Evolutionary conservation across 2,329 filamentous ascomycete genomes (phyloP).

Genomic region (Dothideomycetidae sp.): DNA sequence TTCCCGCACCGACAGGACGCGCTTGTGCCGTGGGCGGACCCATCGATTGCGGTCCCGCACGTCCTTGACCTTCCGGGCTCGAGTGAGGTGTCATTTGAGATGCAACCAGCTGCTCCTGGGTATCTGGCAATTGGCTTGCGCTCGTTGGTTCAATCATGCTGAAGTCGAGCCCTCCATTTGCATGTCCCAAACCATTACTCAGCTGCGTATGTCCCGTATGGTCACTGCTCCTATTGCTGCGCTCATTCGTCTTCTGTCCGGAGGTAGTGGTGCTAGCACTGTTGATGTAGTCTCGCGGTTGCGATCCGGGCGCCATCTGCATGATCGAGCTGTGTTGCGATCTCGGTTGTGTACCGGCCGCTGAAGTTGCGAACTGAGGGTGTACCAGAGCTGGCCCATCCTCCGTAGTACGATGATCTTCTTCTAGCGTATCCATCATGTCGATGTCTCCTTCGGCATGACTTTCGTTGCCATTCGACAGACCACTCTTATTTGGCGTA

Average conservation of each 20-base stretch:
- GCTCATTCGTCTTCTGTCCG: slow-evolving; percentile 60
- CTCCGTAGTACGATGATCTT: slow-evolving; percentile 14
- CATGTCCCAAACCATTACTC: slow-evolving; percentile 45
- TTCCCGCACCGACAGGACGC: too few relatives aligned
- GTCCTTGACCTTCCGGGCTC: slow-evolving; percentile 23
- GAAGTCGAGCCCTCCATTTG: slow-evolving; percentile 40
- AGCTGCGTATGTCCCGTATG: slow-evolving; percentile 53
- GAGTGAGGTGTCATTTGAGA: slow-evolving; percentile 25
- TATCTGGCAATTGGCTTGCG: slow-evolving; percentile 46
- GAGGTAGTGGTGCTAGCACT: slow-evolving; percentile 79
- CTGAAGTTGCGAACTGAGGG: slow-evolving; percentile 16
- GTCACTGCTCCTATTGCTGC: slow-evolving; percentile 35
- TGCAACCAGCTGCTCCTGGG: slow-evolving; percentile 37
- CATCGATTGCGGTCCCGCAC: slow-evolving; percentile 23
- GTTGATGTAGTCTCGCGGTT: slow-evolving; percentile 54
- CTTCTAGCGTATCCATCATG: slow-evolving; percentile 32
- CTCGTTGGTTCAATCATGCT: slow-evolving; percentile 33
- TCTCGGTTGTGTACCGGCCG: slow-evolving; percentile 39
- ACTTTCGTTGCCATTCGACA: slow-evolving; percentile 41
- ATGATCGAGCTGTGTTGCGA: slow-evolving; percentile 52
- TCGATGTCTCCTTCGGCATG: slow-evolving; percentile 28
- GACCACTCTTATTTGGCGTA: slow-evolving; percentile 42
- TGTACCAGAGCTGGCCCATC: slow-evolving; percentile 14
- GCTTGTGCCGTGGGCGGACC: slow-evolving; percentile 19
- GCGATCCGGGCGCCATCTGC: slow-evolving; percentile 43